Evolutionary conservation across 176 grass and related monocot genomes (phyloP).

Genomic region (Luzula sylvatica): DNA sequence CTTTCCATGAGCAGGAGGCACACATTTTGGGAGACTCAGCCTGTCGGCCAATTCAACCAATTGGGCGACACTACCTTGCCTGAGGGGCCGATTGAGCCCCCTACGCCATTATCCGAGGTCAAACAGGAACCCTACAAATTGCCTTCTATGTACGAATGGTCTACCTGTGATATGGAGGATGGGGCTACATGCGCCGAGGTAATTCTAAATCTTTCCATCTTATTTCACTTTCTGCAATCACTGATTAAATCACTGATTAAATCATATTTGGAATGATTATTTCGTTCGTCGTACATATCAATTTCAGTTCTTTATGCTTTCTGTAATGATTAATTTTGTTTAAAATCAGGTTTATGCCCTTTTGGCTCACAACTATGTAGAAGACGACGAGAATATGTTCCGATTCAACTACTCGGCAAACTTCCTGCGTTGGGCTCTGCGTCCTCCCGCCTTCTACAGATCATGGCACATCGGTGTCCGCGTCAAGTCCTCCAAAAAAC

Average conservation of each 20-base stretch:
- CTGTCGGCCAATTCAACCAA: slow-evolving; percentile 84
- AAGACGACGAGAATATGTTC: slow-evolving; percentile 99
- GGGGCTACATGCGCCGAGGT: slow-evolving; percentile 54
- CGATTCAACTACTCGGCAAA: slow-evolving; percentile 94
- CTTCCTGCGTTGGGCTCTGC: slow-evolving; percentile 94
- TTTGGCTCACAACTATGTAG: slow-evolving; percentile 91
- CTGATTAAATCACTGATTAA: no score
- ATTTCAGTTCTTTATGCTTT: no score
- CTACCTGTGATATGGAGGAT: slow-evolving; percentile 95
- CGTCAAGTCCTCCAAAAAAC: slow-evolving; percentile 71
- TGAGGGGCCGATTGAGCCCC: slow-evolving; percentile 71
- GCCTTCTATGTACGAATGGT: slow-evolving; percentile 82
- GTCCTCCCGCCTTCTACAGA: slow-evolving; percentile 75
- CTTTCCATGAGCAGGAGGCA: slow-evolving; percentile 53
- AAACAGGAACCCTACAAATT: slow-evolving; percentile 86
- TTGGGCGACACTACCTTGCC: slow-evolving; percentile 39
- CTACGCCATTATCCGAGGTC: slow-evolving; percentile 63
- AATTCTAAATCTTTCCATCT: no score
- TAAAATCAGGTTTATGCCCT: slow-evolving; percentile 71
- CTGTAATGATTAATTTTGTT: no score
- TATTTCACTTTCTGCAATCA: no score
- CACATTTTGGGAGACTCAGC: slow-evolving; percentile 99
- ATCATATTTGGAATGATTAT: no score
- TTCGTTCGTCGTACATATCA: no score
- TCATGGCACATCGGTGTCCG: slow-evolving; percentile 99